A percentile compares a stretch with the other conserved stretches of the same genome.
Conservation (phyloP, 2,329 filamentous ascomycete species). For the Trichoderma lentiforme region DNA sequence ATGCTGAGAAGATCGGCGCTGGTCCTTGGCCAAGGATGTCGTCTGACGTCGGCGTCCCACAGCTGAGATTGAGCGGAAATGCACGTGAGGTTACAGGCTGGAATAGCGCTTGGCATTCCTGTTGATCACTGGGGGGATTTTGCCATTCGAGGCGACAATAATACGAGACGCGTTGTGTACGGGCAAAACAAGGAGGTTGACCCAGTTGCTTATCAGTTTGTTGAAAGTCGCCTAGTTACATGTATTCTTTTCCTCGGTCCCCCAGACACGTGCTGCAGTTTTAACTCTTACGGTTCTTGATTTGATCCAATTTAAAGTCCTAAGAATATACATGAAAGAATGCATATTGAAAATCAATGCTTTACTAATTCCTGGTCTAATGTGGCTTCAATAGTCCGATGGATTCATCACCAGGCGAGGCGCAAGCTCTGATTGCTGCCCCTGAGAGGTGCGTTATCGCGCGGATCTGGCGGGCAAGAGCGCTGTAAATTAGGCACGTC, state of each 20-base stretch:
- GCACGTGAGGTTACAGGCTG: not conserved
- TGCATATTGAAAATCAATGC: not conserved
- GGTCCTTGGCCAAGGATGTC: not conserved
- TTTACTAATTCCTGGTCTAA: not conserved
- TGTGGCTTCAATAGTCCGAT: not conserved
- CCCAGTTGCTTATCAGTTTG: not conserved
- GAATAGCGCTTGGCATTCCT: not conserved
- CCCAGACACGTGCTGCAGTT: not conserved
- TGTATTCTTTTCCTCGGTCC: not conserved
- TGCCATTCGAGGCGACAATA: not conserved
- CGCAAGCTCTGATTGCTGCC: not conserved
- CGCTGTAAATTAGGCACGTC: conserved; percentile 13
- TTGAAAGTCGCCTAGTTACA: not conserved
- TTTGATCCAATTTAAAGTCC: not conserved
- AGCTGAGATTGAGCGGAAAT: not conserved
- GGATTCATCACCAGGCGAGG: not conserved
- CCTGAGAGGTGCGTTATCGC: conserved; percentile 15
- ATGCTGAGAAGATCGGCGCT: conserved; percentile 9
- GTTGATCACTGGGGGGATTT: not conserved
- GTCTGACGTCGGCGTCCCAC: conserved; percentile 15
- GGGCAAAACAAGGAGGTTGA: not conserved
- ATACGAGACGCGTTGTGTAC: not conserved
- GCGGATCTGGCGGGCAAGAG: conserved; percentile 11
- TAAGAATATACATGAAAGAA: not conserved
- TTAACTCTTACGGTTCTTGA: not conserved